Evolutionary conservation across 1,139 yeast genomes (phyloP).

Genomic region (Candida buenavistaensis): DNA sequence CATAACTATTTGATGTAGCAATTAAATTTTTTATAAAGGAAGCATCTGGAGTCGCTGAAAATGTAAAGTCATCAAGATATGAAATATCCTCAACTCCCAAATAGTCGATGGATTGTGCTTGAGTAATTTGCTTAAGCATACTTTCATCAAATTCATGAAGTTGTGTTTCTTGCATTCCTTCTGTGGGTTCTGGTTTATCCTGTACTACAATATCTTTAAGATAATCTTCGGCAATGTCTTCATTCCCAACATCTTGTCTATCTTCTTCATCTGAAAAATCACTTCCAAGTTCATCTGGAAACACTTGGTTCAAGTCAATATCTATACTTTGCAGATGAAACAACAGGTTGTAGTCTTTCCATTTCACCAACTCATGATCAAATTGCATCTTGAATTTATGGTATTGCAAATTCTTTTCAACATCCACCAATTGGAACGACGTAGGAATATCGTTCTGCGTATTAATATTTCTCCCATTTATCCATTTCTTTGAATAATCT

Average conservation of each 20-base stretch:
- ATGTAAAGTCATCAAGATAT: constrained; percentile 11
- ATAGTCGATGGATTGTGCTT: constrained; percentile 10
- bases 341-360: constrained; percentile 18
- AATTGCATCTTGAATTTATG: constrained; percentile 12
- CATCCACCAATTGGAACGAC: constrained; percentile 27
- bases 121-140: constrained; percentile 17
- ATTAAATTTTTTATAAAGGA: constrained; percentile 8
- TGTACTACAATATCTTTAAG: background rate
- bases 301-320: background rate
- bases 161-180: background rate
- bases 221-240: constrained; percentile 14
- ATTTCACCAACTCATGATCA: constrained; percentile 21
- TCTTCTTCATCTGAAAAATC: constrained; percentile 14
- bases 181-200: background rate
- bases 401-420: constrained; percentile 15
- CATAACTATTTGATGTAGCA: constrained; percentile 17
- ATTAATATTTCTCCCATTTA: constrained; percentile 3
- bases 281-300: constrained; percentile 5
- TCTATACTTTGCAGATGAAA: constrained; percentile 7
- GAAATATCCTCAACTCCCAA: constrained; percentile 5
- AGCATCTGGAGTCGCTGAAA: constrained; percentile 10
- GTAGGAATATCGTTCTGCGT: constrained; percentile 22
- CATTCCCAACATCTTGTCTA: constrained; percentile 10
- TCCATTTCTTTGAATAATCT: constrained; percentile 16
- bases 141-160: constrained; percentile 14